Evolutionary conservation across 1,139 yeast genomes (phyloP).

Genomic region (Kazachstania sp.): DNA sequence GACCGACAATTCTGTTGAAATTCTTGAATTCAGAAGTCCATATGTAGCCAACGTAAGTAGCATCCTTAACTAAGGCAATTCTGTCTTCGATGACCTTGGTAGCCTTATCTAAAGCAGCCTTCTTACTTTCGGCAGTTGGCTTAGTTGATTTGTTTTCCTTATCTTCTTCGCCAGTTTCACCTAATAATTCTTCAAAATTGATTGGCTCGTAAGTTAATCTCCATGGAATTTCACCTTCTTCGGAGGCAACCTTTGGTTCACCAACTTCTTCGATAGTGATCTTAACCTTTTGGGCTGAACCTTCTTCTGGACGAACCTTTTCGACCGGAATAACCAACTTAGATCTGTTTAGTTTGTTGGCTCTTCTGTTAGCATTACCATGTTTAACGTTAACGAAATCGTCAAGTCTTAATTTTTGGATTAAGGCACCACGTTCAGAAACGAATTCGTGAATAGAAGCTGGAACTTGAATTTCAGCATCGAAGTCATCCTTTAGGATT

Average conservation of each 20-base stretch:
- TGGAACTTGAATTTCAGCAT: conserved; percentile 48
- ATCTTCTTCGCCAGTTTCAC: conserved; percentile 37
- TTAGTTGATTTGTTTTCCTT: conserved; percentile 1
- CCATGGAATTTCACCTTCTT: conserved; percentile 49
- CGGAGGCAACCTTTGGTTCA: conserved; percentile 21
- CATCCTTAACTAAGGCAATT: conserved; percentile 30
- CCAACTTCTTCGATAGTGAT: conserved; percentile 40
- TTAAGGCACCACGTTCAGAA: conserved; percentile 59
- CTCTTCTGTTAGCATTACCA: conserved; percentile 44
- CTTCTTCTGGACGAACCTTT: conserved; percentile 32
- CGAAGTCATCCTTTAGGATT: conserved; percentile 39
- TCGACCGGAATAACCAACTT: conserved; percentile 40
- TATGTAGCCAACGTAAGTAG: conserved; percentile 40
- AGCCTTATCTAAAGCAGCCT: conserved; percentile 25
- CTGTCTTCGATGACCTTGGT: conserved; percentile 29
- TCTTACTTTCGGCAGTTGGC: conserved; percentile 22
- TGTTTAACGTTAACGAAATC: conserved; percentile 56
- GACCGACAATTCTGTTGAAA: conserved; percentile 62
- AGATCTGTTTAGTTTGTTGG: conserved; percentile 42
- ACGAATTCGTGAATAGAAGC: conserved; percentile 50
- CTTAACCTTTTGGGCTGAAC: conserved; percentile 37
- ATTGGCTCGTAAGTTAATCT: conserved; percentile 41
- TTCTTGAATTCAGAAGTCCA: conserved; percentile 40
- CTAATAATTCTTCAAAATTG: conserved; percentile 30
- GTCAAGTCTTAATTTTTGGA: conserved; percentile 48